phyloP scores from a whole-genome alignment of 768 basidiomycete genomes.

The Chalciporus chontae region DNA sequence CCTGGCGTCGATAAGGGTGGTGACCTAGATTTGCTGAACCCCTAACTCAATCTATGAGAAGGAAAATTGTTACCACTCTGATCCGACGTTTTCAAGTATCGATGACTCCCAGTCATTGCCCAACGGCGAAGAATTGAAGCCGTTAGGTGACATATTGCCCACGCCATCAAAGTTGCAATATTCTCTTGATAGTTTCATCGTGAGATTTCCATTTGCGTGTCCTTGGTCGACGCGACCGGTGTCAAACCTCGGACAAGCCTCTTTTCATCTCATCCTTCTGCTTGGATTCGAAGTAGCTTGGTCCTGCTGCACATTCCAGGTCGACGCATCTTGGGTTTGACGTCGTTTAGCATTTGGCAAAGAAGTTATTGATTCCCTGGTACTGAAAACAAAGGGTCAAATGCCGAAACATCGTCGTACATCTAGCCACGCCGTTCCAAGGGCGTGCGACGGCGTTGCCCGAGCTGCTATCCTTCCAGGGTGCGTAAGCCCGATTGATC shows the following conservation, averaged over 20 bases:
- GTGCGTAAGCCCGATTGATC: slow-evolving; percentile 5
- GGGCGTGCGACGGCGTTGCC: not conserved
- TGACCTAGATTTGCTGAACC: too few species aligned
- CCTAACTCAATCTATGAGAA: too few species aligned
- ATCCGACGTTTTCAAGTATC: too few species aligned
- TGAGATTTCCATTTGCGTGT: slow-evolving; percentile 17
- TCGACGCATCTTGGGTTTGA: not conserved
- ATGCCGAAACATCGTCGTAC: not conserved
- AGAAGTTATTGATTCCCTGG: not conserved
- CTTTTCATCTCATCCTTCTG: not conserved
- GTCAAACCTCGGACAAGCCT: slow-evolving; percentile 19
- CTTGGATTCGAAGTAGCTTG: not conserved
- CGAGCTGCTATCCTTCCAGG: not conserved
- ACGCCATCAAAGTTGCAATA: not conserved
- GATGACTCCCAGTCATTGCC: not conserved
- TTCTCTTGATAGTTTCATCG: slow-evolving; percentile 7
- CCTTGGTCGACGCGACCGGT: slow-evolving; percentile 8
- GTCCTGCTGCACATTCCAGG: not conserved
- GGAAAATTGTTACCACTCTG: too few species aligned
- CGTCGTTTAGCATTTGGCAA: not conserved
- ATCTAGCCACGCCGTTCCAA: not conserved
- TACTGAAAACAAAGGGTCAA: not conserved
- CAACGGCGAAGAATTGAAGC: not conserved
- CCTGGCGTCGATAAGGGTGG: not conserved
- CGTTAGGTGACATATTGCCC: not conserved